Evolutionary conservation across 495 filamentous ascomycete species (phyloP), one percentile per base, ranked within the genome.

Genomic region (Aspergillus panamensis): DNA sequence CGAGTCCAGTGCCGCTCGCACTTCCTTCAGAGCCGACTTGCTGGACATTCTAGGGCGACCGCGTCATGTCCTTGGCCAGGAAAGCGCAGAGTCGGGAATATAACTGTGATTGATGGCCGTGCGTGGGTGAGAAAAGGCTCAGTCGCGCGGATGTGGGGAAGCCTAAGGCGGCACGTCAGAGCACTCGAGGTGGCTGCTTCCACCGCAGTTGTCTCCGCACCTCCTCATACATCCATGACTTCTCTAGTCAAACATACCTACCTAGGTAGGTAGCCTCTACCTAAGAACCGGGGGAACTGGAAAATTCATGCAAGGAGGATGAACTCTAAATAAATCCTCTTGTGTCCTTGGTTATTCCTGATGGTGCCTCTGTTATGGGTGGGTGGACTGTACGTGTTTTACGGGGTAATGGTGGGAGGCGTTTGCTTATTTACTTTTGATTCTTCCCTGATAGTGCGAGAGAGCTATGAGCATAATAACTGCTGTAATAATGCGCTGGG

Each of bases 321-420:
- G 64, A 90, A 90, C 75, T 13, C 93, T 93, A 14, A 78, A 96
- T 60, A 76, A 88, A 20, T 91, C 92, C 1, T 95, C 94, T 6
- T 87, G 94, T 69, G 74, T 89, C 19, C 61, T 78, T 13, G 83
- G 97, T 93, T 66, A 90, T 97, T 40, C 93, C 85, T 55, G 94
- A 98, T 70, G 82, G 85, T 66, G 88, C 96, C 51, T 96, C 90
- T 30, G n/a, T n/a, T n/a, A 97, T 97, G 65, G 84, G 92, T 55
- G 85, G 82, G 32, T 83, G 91, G 16, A 95, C n/a, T 95, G 0
- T 98, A 97, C 68, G 72, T 84, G 3, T 77, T 88, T 42, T 84
- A 89, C 50, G 91, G 25, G 25, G 25, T 25, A 25, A 25, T 25
- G 2, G 25, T 25, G 25, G 25, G 25, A 25, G 5, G 25, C 25